Conservation (phyloP, 1,139 yeast species). For the Kazachstania sp. region DNA sequence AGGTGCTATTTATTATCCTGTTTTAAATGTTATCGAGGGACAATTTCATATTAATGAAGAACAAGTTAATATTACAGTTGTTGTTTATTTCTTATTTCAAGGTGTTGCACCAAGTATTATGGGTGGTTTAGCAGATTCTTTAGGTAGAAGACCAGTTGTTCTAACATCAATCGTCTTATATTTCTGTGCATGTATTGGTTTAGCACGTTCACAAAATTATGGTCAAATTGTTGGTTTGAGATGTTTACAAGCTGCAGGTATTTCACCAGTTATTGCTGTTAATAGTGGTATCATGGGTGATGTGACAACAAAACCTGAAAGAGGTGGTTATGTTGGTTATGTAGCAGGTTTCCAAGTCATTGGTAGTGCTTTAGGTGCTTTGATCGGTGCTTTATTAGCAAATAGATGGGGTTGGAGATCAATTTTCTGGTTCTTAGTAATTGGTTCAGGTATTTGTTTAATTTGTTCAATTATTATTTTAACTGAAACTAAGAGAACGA, state of each 20-base stretch:
- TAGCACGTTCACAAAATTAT: slow-evolving; percentile 43
- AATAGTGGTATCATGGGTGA: slow-evolving; percentile 64
- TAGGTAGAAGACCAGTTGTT: slow-evolving; percentile 63
- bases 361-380: slow-evolving; percentile 71
- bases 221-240: slow-evolving; percentile 49
- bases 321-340: slow-evolving; percentile 60
- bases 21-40: slow-evolving; percentile 44
- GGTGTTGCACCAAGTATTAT: slow-evolving; percentile 60
- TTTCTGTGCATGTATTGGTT: slow-evolving; percentile 48
- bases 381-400: slow-evolving; percentile 63
- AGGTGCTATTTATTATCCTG: slow-evolving; percentile 67
- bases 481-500: slow-evolving; percentile 64
- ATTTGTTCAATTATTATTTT: slow-evolving; percentile 36
- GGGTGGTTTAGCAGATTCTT: slow-evolving; percentile 53
- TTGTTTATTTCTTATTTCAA: slow-evolving; percentile 61
- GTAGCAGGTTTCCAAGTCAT: slow-evolving; percentile 54
- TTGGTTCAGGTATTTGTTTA: slow-evolving; percentile 43
- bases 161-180: slow-evolving; percentile 44
- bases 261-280: slow-evolving; percentile 62
- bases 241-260: slow-evolving; percentile 61
- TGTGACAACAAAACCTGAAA: slow-evolving; percentile 46
- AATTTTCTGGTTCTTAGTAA: slow-evolving; percentile 64
- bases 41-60: slow-evolving; percentile 48
- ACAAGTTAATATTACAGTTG: slow-evolving; percentile 56
- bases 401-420: slow-evolving; percentile 62